Percentiles rank a stretch among this genome's conserved stretches.
phyloP scores from a whole-genome alignment of 2,329 filamentous ascomycete genomes.

The Cordyceps javanica region DNA sequence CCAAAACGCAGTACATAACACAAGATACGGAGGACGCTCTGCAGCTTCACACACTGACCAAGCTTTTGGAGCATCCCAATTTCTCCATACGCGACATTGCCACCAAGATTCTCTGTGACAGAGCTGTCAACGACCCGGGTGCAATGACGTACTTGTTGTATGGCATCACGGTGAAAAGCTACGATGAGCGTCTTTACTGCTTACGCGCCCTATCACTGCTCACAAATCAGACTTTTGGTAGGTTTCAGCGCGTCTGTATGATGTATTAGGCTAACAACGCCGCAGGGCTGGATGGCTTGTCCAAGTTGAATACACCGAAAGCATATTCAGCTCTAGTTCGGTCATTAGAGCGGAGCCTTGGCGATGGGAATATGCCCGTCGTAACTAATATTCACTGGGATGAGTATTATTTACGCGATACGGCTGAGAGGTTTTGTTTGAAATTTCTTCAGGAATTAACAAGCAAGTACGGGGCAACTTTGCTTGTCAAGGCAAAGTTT shows the following conservation, averaged over 20 bases:
- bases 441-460: conserved; percentile 53
- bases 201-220: conserved; percentile 52
- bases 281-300: conserved; percentile 32
- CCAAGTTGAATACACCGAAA: conserved; percentile 42
- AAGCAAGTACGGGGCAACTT: conserved; percentile 50
- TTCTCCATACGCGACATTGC: conserved; percentile 66
- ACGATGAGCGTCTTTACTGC: conserved; percentile 52
- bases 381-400: conserved; percentile 54
- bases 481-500: conserved; percentile 57
- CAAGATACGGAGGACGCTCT: conserved; percentile 70
- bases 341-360: conserved; percentile 50
- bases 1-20: conserved; percentile 66
- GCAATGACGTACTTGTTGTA: conserved; percentile 46
- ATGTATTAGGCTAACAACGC: conserved; percentile 15
- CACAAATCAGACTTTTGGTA: conserved; percentile 35
- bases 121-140: conserved; percentile 51
- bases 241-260: neutral
- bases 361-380: conserved; percentile 42
- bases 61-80: conserved; percentile 64
- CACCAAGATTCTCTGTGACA: conserved; percentile 50
- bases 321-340: conserved; percentile 53
- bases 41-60: conserved; percentile 58
- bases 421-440: conserved; percentile 54
- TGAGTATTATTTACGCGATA: conserved; percentile 57
- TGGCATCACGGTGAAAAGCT: conserved; percentile 53